phyloP scores from a whole-genome alignment of 208 protist species.

The Leishmania guyanensis region DNA sequence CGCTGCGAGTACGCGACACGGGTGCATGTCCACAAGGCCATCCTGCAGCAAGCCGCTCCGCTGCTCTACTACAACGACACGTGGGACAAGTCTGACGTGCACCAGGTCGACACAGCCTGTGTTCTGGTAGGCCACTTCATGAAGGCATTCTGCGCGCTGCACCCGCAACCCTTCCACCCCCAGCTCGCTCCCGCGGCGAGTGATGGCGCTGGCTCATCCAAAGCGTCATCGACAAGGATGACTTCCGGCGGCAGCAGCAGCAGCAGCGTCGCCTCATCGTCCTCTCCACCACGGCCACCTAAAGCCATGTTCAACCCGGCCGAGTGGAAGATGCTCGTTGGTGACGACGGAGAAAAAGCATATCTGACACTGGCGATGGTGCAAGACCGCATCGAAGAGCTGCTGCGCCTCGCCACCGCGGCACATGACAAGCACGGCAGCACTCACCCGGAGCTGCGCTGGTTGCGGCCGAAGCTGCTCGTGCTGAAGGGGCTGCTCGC shows the following conservation, averaged over 20 bases:
- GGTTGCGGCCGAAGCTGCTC: conserved; percentile 74
- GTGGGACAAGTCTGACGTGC: conserved; percentile 69
- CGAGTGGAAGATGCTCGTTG: conserved; percentile 52
- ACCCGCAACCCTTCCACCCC: conserved; percentile 65
- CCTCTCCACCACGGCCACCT: neutral
- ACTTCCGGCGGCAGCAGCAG: conserved; percentile 2
- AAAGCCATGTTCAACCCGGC: neutral
- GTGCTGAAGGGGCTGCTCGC: conserved; percentile 71
- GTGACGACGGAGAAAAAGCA: conserved; percentile 6
- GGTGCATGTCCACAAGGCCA: conserved; percentile 58
- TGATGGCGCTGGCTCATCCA: neutral
- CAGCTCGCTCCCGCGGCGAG: conserved; percentile 15
- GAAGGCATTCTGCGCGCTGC: conserved; percentile 69
- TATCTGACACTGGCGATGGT: conserved; percentile 58
- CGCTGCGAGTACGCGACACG: conserved; percentile 49
- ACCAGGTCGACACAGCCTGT: conserved; percentile 72
- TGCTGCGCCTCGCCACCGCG: conserved; percentile 42
- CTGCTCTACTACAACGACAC: conserved; percentile 74
- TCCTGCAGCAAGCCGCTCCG: conserved; percentile 62
- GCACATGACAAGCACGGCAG: conserved; percentile 39
- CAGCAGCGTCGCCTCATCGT: neutral
- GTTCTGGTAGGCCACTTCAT: conserved; percentile 82
- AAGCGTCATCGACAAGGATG: neutral
- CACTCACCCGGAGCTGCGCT: conserved; percentile 48
- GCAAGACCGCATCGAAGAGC: conserved; percentile 71